Base-by-base conservation (phyloP, 306 rosid genomes). In the Arachis stenosperma region DNA sequence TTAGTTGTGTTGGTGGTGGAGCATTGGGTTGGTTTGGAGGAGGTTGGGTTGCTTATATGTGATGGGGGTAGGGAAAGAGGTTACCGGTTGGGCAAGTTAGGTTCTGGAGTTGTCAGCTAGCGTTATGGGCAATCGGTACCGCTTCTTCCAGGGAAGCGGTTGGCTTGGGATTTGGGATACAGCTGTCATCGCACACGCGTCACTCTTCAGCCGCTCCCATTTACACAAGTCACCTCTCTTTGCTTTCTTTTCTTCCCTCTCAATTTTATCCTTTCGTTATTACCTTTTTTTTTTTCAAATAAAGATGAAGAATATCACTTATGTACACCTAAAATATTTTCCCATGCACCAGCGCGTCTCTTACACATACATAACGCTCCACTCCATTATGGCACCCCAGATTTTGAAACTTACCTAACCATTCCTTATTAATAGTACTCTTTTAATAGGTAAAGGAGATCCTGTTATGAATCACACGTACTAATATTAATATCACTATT, bases 111-210 rank as follows among this genome's bases (percentile, higher is more conserved):
- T 70, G 82, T 27, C 47, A 69, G 63, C 36, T 3, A 65, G 77
- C 77, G 85, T 81, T 73, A 70, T 65, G 82, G 83, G 77, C 65
- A 77, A 59, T 66, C 69, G 77, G 80, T 82, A 91, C 97, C 96
- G 91, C 82, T 84, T 88, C 69, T 81, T 70, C 70, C 78, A 59
- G 83, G 83, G 60, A 80, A 83, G 87, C 96, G 92, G 97, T 93
- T 82, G 39, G 74, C 11, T 65, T 69, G 79, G 83, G 77, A 48
- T 86, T 86, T 91, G 96, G 88, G 82, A 90, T 90, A 91, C 99
- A 95, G 97, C 98, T 95, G 93, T 91, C 2, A 78, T 36, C 0
- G 36, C 80, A 87, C 97, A 95, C 99, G 97, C 97, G 99, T 94
- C 96, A 48, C 50, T 69, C 62, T 66, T 40, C 4, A 74, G 75